phyloP scores from a whole-genome alignment of 257 asterid genomes.

The Fraxinus quadrangulata region DNA sequence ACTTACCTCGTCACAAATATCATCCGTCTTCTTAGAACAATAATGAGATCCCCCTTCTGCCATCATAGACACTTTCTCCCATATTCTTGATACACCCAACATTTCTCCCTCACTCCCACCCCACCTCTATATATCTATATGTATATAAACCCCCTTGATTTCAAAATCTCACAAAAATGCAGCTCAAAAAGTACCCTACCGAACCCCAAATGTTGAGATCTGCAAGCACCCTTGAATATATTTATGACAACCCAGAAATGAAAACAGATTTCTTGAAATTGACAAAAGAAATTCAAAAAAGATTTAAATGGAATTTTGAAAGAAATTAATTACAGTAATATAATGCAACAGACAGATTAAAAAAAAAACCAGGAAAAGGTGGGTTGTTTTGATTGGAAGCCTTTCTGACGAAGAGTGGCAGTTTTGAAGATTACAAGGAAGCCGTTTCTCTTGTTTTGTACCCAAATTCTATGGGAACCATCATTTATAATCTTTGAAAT shows the following conservation, averaged over 20 bases:
- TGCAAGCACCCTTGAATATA: not conserved
- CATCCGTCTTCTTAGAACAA: slow-evolving; percentile 60
- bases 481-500: slow-evolving; percentile 5
- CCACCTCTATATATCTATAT: not conserved
- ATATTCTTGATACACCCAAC: slow-evolving; percentile 36
- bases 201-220: slow-evolving; percentile 35
- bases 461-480: slow-evolving; percentile 26
- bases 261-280: no score
- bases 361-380: not conserved
- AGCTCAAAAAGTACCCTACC: slow-evolving; percentile 19
- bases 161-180: slow-evolving; percentile 32
- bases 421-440: slow-evolving; percentile 41
- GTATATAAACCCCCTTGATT: slow-evolving; percentile 19
- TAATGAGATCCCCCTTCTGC: slow-evolving; percentile 62
- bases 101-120: slow-evolving; percentile 12
- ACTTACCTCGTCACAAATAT: slow-evolving; percentile 47
- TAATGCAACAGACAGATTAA: no score
- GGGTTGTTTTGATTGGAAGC: slow-evolving; percentile 9
- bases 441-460: slow-evolving; percentile 47
- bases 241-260: no score
- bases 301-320: no score
- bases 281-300: not conserved
- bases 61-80: slow-evolving; percentile 45
- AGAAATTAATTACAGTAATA: no score
- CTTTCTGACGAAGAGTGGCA: slow-evolving; percentile 37